Evolutionary conservation across 306 rosid species (phyloP), one percentile per base, ranked within the genome.

Genomic region (Albizia julibrissin): DNA sequence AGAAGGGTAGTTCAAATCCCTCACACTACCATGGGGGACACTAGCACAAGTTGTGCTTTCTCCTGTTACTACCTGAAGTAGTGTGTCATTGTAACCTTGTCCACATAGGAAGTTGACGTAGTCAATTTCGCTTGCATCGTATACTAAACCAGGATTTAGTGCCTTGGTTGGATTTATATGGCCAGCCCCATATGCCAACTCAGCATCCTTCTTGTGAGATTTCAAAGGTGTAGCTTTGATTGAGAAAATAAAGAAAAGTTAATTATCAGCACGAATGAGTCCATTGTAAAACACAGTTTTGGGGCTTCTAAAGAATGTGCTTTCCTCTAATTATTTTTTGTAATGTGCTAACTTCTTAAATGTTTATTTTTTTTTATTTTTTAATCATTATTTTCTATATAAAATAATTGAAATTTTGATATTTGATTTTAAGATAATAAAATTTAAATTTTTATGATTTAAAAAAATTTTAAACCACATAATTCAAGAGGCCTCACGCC

Each of bases 171-270:
- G 91, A 47, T 86, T 47, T 10, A 88, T 66, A 27, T 83, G 88
- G 68, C 91, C 89, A n/a, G 87, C 72, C 0, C 91, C 91, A 62
- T 88, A 88, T 50, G 87, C 80, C 8, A 85, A 83, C 68, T 88
- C 87, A 26, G 84, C 86, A 0, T 78, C 71, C 52, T 83, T 83
- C n/a, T 2, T 19, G 37, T 0, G 24, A 12, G 76, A 64, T 46
- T 54, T 71, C 79, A 85, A 16, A 2, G 72, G 81, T 42, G 12
- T 37, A 11, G 91, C 91, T 88, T 84, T 19, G 12, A 56, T 50
- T 18, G 9, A n/a, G 8, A 56, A 56, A 7, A 54, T 7, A 16
- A 49, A 14, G 21, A 54, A 54, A 56, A 56, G 8, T 14, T 15
- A 3, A 18, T 18, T 56, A 56, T 56, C 4, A 56, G 10, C 8